Evolutionary conservation across 2,329 filamentous ascomycete species (phyloP).

Genomic region (Tolypocladium nubicola): DNA sequence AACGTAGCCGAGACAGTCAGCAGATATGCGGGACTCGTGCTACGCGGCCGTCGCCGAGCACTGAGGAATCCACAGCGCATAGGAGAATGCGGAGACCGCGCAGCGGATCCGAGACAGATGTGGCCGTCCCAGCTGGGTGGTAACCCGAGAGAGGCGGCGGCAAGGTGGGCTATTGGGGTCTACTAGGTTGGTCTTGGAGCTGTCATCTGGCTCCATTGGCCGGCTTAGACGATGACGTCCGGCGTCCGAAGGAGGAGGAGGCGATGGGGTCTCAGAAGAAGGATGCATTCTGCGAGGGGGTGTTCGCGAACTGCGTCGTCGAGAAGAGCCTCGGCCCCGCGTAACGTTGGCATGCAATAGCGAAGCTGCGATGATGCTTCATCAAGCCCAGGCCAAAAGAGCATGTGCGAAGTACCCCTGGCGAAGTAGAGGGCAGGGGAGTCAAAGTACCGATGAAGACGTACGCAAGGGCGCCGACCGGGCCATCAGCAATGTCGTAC

Average conservation of each 20-base stretch:
- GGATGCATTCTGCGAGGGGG: not conserved
- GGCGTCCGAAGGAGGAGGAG: not conserved
- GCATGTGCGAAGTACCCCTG: not conserved
- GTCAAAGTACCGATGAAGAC: not conserved
- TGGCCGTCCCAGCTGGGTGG: not conserved
- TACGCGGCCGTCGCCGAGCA: not conserved
- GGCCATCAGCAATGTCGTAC: not conserved
- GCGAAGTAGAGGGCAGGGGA: not conserved
- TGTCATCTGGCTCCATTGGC: not conserved
- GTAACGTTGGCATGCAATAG: not conserved
- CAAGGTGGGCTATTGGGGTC: not conserved
- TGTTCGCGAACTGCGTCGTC: not conserved
- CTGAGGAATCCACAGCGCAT: not conserved
- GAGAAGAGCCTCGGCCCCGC: not conserved
- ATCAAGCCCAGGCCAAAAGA: not conserved
- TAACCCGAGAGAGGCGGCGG: not conserved
- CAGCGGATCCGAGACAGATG: not conserved
- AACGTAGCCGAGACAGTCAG: not conserved
- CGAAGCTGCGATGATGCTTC: not conserved
- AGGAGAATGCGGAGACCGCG: not conserved
- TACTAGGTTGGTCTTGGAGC: not conserved
- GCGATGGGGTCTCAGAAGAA: not conserved
- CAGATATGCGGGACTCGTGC: not conserved
- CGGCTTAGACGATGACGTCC: not conserved
- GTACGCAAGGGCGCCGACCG: not conserved